Percentiles rank a stretch among this genome's conserved stretches.
Evolutionary conservation across 148 eudicot species (phyloP).

Genomic region (Rhododendron mucronatum): DNA sequence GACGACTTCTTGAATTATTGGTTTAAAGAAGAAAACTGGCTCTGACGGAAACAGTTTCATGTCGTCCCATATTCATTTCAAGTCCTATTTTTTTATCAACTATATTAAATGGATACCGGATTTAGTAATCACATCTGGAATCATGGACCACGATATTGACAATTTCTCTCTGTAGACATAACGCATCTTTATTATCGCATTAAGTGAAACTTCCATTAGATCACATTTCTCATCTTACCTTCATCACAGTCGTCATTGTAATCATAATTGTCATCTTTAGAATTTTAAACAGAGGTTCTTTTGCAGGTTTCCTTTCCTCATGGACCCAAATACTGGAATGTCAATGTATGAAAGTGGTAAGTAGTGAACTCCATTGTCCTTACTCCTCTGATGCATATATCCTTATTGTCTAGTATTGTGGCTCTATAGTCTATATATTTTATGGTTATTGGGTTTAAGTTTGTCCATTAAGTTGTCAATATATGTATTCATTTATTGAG

Average conservation of each 20-base stretch:
- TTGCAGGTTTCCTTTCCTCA: conserved; percentile 55
- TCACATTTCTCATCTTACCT: background rate
- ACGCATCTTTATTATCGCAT: background rate
- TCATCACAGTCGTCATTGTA: background rate
- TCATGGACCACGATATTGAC: background rate
- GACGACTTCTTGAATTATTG: background rate
- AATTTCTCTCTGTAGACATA: background rate
- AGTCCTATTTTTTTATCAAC: background rate
- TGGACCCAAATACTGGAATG: conserved; percentile 52
- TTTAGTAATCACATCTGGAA: background rate
- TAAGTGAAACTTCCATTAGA: background rate
- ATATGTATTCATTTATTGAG: background rate
- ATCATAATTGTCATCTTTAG: background rate
- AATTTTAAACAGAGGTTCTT: conserved; percentile 2
- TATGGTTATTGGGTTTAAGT: background rate
- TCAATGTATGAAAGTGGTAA: conserved; percentile 58
- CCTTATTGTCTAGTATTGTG: background rate
- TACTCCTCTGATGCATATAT: background rate
- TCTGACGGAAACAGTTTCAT: background rate
- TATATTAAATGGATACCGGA: background rate
- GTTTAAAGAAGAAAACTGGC: background rate
- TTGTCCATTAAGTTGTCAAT: background rate
- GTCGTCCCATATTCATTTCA: background rate
- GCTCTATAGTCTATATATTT: background rate
- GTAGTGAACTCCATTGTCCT: conserved; percentile 8